Evolutionary conservation across 148 eudicot species (phyloP), one percentile per base, ranked within the genome.

Genomic region (Linanthus parryae): DNA sequence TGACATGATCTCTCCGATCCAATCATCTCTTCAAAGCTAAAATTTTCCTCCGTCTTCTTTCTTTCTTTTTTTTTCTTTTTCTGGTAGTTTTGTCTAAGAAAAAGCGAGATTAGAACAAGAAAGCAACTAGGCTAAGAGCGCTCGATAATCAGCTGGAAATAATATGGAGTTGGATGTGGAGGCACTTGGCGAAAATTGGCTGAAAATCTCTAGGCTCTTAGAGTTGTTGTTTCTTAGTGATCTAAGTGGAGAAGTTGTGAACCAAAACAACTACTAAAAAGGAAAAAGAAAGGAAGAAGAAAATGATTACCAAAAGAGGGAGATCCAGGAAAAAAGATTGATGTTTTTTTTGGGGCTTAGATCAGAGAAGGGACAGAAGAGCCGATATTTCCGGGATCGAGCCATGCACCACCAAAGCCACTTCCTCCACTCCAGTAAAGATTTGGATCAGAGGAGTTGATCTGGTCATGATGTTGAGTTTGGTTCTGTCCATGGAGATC

Each of bases 1-100:
- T 63, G 80, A 81, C 78, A 84, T 84, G 94, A 84, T 69, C 76
- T 9, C 88, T 56, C 76, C 63, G 90, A 79, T 79, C 90, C 85
- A 66, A 66, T 4, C 13, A 50, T 22, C 62, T 65, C 66, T 61
- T 67, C 71, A 67, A 63, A 51, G 48, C 31, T 0, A 37, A 11
- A 37, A n/a, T 52, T 38, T 31, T 2, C 8, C 25, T 21, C 24
- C 12, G 2, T 28, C 18, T 33, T 46, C 38, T 35, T 33, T 5
- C 18, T 39, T 21, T 33, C 5, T 21, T 36, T 52, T 23, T 50
- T 42, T 17, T 11, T 19, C 28, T 41, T 17, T 51, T 9, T 12
- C 10, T 15, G 2, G 10, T 31, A 31, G 10, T 31, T 5, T 31
- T n/a, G n/a, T n/a, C n/a, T n/a, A n/a, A n/a, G n/a, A n/a, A n/a